Percentiles rank a stretch among this genome's conserved stretches.
phyloP scores from a whole-genome alignment of 2,329 filamentous ascomycete genomes.

The Cercospora berteroae region DNA sequence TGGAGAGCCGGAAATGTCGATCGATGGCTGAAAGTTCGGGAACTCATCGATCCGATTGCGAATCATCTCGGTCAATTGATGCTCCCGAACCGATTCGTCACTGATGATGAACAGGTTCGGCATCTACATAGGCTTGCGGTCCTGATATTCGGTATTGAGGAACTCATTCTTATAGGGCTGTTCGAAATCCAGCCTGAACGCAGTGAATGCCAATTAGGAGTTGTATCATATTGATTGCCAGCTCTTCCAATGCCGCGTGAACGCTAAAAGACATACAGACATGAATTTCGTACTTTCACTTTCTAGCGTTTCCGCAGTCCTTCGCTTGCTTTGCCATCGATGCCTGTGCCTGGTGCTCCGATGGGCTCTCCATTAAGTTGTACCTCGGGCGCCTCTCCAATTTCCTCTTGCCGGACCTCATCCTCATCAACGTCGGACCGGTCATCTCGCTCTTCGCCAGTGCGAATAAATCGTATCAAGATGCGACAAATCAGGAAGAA shows the following conservation, averaged over 20 bases:
- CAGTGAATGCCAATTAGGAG: not conserved
- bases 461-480: slow-evolving; percentile 66
- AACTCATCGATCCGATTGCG: not conserved
- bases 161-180: not conserved
- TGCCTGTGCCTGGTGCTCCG: slow-evolving; percentile 21
- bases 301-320: slow-evolving; percentile 17
- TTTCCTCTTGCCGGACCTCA: slow-evolving; percentile 46
- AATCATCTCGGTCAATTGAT: not conserved
- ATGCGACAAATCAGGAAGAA: slow-evolving; percentile 74
- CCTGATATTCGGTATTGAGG: not conserved
- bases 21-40: not conserved
- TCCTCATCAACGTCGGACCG: slow-evolving; percentile 70
- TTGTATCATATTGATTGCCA: not conserved
- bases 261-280: not conserved
- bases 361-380: slow-evolving; percentile 24
- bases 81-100: not conserved
- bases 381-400: slow-evolving; percentile 29
- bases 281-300: not conserved
- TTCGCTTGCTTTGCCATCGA: slow-evolving; percentile 12
- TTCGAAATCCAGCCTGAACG: not conserved
- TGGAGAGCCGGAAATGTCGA: not conserved
- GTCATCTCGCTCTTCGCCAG: slow-evolving; percentile 64
- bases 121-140: not conserved
- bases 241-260: not conserved
- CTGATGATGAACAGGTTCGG: not conserved